Evolutionary conservation across 2,329 filamentous ascomycete species (phyloP).

Genomic region (Trichophyton verrucosum): DNA sequence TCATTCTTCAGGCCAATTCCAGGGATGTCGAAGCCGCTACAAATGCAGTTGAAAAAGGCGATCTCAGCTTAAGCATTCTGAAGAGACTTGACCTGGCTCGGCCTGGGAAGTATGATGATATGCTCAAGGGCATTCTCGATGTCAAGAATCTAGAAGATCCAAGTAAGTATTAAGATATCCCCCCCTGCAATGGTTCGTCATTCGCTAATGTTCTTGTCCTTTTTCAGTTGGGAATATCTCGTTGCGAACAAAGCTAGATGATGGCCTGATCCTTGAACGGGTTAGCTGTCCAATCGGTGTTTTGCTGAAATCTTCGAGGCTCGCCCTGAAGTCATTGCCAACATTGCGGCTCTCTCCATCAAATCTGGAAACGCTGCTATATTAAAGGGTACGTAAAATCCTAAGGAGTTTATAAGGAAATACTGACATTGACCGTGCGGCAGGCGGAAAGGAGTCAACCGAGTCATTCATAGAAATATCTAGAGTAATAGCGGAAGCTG

Average conservation of each 20-base stretch:
- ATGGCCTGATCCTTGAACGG: constrained; percentile 71
- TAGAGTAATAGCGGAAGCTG: constrained; percentile 64
- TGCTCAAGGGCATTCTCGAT: constrained; percentile 88
- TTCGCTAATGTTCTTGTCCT: constrained; percentile 5
- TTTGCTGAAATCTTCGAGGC: constrained; percentile 96
- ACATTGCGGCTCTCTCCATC: constrained; percentile 88
- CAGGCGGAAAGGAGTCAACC: constrained; percentile 84
- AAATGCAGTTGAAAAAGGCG: constrained; percentile 59
- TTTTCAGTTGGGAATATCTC: constrained; percentile 66
- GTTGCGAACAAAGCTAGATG: constrained; percentile 72
- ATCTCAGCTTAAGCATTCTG: constrained; percentile 68
- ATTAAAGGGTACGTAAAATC: constrained; percentile 55
- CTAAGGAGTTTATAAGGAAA: background rate
- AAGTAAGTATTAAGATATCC: constrained; percentile 42
- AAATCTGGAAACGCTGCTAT: constrained; percentile 97
- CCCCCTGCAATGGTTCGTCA: background rate
- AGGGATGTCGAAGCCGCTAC: constrained; percentile 65
- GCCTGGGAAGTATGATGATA: constrained; percentile 90
- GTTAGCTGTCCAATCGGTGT: constrained; percentile 93
- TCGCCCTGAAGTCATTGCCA: constrained; percentile 93
- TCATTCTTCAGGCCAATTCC: constrained; percentile 77
- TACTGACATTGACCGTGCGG: background rate
- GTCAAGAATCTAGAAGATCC: constrained; percentile 77
- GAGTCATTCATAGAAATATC: constrained; percentile 92
- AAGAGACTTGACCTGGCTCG: constrained; percentile 78